Base-by-base conservation (phyloP, 2,329 filamentous ascomycete species). In the Pyrenochaeta sp. region DNA sequence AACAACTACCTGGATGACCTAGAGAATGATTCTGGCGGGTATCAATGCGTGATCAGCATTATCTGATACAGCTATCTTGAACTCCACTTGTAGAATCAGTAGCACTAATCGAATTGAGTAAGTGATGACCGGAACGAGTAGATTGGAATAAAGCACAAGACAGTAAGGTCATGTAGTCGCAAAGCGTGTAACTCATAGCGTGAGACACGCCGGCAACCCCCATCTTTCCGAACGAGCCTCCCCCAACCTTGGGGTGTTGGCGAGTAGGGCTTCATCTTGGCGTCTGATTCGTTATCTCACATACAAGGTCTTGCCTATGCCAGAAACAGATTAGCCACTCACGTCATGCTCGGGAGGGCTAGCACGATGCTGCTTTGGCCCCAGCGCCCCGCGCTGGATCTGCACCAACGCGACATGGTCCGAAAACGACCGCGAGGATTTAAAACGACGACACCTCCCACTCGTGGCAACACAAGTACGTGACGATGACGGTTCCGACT, bases 361-460 rank as follows among this genome's bases (percentile, higher is more conserved):
- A 71, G 68, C 49, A 49, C 44, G 9, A 12, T 28, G 52, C 52
- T 58, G 52, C 28, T 64, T 67, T 68, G 61, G 66, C 45, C 39
- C 59, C 55, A 19, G 19, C 69, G 69, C 67, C 72, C 71, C 71
- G 64, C 69, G 51, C 40, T 58, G 30, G 58, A 66, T 69, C 63
- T 61, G 63, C 59, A 44, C 19, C 39, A 19, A 12, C 51, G 37
- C 54, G 54, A 27, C 28, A 56, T 58, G 53, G 62, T 64, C 54
- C 28, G 48, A 58, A 44, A 25, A 52, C 46, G 25, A 49, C 52
- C 19, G 53, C 47, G 58, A 67, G 58, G 54, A 60, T 67, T 67
- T 67, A 72, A 73, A 63, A 62, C 43, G 48, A 45, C 40, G 43
- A 58, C 50, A 39, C 22, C 46, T 55, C 59, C 53, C 58, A 39